Conservation (phyloP, 495 filamentous ascomycete genomes). For the Neurospora sp. region DNA sequence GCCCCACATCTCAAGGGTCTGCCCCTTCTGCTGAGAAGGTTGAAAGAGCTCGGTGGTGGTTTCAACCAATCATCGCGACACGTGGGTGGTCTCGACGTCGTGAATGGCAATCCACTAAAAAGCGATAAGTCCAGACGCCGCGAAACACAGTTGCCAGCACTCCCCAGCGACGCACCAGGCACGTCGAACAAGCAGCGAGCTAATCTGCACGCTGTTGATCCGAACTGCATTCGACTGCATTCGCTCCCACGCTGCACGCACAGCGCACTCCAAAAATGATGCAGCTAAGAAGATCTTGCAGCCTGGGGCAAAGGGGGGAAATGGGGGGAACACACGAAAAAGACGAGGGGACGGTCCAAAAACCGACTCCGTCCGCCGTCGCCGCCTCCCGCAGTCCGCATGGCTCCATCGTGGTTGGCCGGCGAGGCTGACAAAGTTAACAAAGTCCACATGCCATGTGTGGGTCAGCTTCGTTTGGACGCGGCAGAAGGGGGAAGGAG, state of each 20-base stretch:
- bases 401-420: not conserved
- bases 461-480: not conserved
- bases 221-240: not conserved
- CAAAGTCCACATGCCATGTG: not conserved
- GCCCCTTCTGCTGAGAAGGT: not conserved
- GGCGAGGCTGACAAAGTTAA: not conserved
- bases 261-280: not conserved
- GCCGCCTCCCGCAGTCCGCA: not conserved
- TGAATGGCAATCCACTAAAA: constrained; percentile 6
- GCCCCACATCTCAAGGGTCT: not conserved
- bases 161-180: not conserved
- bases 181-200: not conserved
- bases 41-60: not conserved
- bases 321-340: not conserved
- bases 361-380: not conserved
- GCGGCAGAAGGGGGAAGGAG: not conserved
- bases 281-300: not conserved
- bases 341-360: not conserved
- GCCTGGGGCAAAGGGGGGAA: not conserved
- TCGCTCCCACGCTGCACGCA: not conserved
- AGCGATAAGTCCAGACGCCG: not conserved
- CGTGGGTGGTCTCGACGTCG: constrained; percentile 5
- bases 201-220: constrained; percentile 2
- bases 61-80: constrained; percentile 10
- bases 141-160: not conserved